These are phyloP conservation scores for Dionaea muscipula DNA, from an alignment of 179 eudicot species.

Conservation along the genomic window DNA sequence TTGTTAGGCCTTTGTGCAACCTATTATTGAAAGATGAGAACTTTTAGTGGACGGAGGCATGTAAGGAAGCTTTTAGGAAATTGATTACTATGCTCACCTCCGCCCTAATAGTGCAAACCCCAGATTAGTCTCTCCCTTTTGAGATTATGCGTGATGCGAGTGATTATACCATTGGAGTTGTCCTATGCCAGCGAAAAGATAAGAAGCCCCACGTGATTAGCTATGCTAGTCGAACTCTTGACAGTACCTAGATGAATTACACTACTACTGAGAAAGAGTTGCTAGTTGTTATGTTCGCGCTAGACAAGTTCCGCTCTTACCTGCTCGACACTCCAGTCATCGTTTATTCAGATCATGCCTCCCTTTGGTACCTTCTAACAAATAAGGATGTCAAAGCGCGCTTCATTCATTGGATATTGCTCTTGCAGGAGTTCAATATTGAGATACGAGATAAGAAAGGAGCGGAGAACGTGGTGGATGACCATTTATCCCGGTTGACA, in stretches of 20 bases:
- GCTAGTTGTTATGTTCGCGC: background rate
- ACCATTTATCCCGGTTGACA: background rate
- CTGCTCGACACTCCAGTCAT: background rate
- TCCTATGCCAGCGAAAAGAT: background rate
- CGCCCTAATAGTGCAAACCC: background rate
- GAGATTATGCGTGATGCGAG: background rate
- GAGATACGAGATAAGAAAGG: background rate
- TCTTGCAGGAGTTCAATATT: background rate
- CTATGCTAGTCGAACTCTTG: background rate
- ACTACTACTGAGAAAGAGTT: conserved; percentile 1
- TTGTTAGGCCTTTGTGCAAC: background rate
- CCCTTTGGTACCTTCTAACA: background rate
- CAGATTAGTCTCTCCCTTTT: background rate
- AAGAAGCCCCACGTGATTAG: background rate
- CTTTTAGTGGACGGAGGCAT: background rate
- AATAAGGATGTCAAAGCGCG: background rate
- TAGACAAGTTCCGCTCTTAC: background rate
- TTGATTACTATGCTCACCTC: background rate
- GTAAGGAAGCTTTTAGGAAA: background rate
- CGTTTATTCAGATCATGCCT: background rate
- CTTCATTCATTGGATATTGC: background rate
- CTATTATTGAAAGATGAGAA: background rate
- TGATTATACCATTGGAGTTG: background rate
- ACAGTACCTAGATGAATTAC: background rate
- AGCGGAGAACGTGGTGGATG: background rate